Evolutionary conservation across 768 basidiomycete genomes (phyloP), one percentile per base, ranked within the genome.

Genomic region (Rhizopogon vesiculosus): DNA sequence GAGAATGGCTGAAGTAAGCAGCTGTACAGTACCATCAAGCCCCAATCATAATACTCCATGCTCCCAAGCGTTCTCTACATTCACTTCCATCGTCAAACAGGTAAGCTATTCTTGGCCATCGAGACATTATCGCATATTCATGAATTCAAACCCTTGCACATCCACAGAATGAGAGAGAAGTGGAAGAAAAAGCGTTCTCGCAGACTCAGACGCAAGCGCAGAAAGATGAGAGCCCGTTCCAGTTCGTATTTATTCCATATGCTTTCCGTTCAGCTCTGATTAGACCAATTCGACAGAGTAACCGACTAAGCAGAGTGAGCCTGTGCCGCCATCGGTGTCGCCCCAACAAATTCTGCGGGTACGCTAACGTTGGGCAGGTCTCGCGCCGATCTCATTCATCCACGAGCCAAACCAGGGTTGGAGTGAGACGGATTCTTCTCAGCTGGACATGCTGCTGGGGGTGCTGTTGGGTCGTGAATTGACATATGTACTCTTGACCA

Each of bases 151-250:
- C 33, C 16, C 13, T 38, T 2, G 19, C 15, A 22, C 10, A 2
- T 10, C 16, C n/a, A 13, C 53, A 87, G 83, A 61, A 93, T 92
- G 91, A 91, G 91, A 89, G 91, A 92, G 76, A 93, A 93, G 86
- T 93, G 91, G 91, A 92, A 92, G 85, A 93, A 93, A 78, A 93
- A 93, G 82, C 83, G 91, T 71, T 91, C 91, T 61, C 86, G 91
- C 72, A 89, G 91, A 71, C 91, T 93, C 78, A 82, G 91, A 71
- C 88, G 91, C 75, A 93, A 93, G 70, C 89, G 91, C 81, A 87
- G 91, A 88, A 93, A 93, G 83, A 93, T 93, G 91, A 85, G 91
- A 73, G 91, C 91, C 60, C 91, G 91, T 76, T 93, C 91, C 81
- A 93, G 91, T 93, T 64, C 62, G 91, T 87, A 42, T 41, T 39